Conservation (phyloP, 805 yeast species). For the Candida suzukii region DNA sequence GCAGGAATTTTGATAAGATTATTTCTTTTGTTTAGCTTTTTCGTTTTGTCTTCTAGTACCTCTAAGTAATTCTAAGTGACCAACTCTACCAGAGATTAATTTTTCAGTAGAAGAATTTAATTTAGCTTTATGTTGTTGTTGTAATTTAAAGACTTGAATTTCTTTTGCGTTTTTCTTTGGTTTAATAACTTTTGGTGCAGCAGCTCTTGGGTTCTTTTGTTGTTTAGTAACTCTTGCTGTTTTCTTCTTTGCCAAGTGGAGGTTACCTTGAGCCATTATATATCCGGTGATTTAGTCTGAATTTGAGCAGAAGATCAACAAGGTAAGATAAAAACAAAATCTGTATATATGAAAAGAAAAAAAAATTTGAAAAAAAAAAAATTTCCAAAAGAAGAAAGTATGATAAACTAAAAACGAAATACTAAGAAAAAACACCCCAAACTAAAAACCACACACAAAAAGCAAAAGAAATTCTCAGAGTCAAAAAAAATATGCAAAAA, state of each 20-base stretch:
- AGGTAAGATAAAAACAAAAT: too few relatives aligned
- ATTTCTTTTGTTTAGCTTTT: conserved; percentile 34
- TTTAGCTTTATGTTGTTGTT: conserved; percentile 49
- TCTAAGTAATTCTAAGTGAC: conserved; percentile 84
- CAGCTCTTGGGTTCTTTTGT: conserved; percentile 56
- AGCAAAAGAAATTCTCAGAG: too few relatives aligned
- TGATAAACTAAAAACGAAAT: too few relatives aligned
- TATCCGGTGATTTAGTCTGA: too few relatives aligned
- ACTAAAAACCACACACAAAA: too few relatives aligned
- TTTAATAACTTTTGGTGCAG: conserved; percentile 68
- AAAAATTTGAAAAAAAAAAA: too few relatives aligned
- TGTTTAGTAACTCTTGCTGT: conserved; percentile 54
- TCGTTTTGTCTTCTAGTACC: conserved; percentile 86
- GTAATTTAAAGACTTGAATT: conserved; percentile 40
- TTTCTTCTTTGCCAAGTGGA: conserved; percentile 45
- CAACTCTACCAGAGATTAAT: conserved; percentile 81
- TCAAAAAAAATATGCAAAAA: too few relatives aligned
- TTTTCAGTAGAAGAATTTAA: conserved; percentile 68
- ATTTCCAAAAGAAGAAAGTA: too few relatives aligned
- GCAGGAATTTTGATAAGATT: too few relatives aligned
- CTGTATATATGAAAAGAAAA: too few relatives aligned
- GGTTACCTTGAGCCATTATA: conserved; percentile 66
- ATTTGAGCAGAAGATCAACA: too few relatives aligned
- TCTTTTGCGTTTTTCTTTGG: conserved; percentile 55
- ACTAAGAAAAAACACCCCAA: too few relatives aligned